These are phyloP conservation scores for Coemansia sp. DNA, from an alignment of 192 early-diverging fungal species.

Conservation along the genomic window DNA sequence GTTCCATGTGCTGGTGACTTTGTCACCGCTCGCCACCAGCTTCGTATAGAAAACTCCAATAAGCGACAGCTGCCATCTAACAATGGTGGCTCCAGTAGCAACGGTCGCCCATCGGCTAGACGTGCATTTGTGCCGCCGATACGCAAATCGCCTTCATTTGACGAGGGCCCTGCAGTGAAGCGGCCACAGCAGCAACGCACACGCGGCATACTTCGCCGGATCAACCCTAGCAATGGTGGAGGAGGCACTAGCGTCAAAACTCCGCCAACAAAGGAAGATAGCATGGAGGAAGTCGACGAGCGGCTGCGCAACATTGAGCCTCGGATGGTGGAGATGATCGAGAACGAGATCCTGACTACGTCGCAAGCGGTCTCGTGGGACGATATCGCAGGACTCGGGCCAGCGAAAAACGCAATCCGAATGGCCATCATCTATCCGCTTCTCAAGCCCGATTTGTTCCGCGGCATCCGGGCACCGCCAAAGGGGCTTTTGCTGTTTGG, in stretches of 20 bases:
- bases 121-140: slow-evolving; percentile 31
- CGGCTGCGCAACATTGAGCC: slow-evolving; percentile 84
- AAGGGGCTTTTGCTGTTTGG: slow-evolving; percentile 88
- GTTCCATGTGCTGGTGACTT: slow-evolving; percentile 12
- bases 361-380: slow-evolving; percentile 69
- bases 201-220: neutral
- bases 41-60: slow-evolving; percentile 22
- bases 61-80: slow-evolving; percentile 26
- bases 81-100: neutral
- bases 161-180: slow-evolving; percentile 7
- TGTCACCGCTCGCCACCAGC: slow-evolving; percentile 43
- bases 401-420: slow-evolving; percentile 76
- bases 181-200: slow-evolving; percentile 15
- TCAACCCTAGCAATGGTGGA: slow-evolving; percentile 2
- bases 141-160: slow-evolving; percentile 22
- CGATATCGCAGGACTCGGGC: slow-evolving; percentile 80
- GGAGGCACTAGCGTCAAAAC: neutral
- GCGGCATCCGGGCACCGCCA: slow-evolving; percentile 75
- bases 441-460: slow-evolving; percentile 78
- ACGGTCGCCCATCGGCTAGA: neutral
- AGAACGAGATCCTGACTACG: slow-evolving; percentile 81
- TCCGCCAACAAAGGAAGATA: neutral
- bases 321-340: slow-evolving; percentile 83
- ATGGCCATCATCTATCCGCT: slow-evolving; percentile 86
- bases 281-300: slow-evolving; percentile 58